phyloP scores from a whole-genome alignment of 2,329 filamentous ascomycete species.

The Phaeophleospora eucalypticola region DNA sequence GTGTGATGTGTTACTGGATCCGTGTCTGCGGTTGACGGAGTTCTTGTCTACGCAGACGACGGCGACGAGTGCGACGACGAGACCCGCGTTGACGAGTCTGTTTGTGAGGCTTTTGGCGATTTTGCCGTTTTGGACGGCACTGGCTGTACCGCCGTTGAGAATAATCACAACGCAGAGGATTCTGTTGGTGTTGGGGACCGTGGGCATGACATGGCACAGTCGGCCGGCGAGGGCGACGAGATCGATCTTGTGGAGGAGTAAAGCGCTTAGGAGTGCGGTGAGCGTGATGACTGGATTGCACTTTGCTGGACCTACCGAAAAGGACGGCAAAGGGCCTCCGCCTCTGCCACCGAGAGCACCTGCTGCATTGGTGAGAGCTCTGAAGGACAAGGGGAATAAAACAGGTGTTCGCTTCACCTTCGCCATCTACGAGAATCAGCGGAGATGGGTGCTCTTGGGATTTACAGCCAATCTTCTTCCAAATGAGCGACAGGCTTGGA shows the following conservation, averaged over 20 bases:
- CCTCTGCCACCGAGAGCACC: slow-evolving; percentile 18
- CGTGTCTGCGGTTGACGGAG: slow-evolving; percentile 82
- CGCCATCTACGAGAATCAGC: slow-evolving; percentile 92
- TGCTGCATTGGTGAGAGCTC: slow-evolving; percentile 30
- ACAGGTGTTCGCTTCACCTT: slow-evolving; percentile 94
- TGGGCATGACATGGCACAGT: slow-evolving; percentile 88
- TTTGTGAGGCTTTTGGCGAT: slow-evolving; percentile 85
- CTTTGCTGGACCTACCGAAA: slow-evolving; percentile 49
- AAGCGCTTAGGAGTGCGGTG: slow-evolving; percentile 64
- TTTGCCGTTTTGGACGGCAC: slow-evolving; percentile 78
- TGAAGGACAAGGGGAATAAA: slow-evolving; percentile 38
- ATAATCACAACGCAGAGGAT: slow-evolving; percentile 85
- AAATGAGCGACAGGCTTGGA: slow-evolving; percentile 88
- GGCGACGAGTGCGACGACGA: slow-evolving; percentile 83
- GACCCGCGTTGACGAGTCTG: slow-evolving; percentile 81
- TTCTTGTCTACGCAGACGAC: slow-evolving; percentile 81
- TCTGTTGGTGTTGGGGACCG: slow-evolving; percentile 77
- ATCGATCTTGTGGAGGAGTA: slow-evolving; percentile 85
- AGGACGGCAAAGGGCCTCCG: slow-evolving; percentile 29
- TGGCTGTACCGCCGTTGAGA: slow-evolving; percentile 77
- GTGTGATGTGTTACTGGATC: slow-evolving; percentile 88
- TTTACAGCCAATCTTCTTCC: slow-evolving; percentile 91
- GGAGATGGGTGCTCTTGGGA: slow-evolving; percentile 88
- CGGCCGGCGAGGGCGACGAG: slow-evolving; percentile 78
- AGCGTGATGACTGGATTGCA: slow-evolving; percentile 74